Evolutionary conservation across 108 stramenopile species (phyloP), one percentile per base, ranked within the genome.

Genomic region (Cyclotella distinguenda): DNA sequence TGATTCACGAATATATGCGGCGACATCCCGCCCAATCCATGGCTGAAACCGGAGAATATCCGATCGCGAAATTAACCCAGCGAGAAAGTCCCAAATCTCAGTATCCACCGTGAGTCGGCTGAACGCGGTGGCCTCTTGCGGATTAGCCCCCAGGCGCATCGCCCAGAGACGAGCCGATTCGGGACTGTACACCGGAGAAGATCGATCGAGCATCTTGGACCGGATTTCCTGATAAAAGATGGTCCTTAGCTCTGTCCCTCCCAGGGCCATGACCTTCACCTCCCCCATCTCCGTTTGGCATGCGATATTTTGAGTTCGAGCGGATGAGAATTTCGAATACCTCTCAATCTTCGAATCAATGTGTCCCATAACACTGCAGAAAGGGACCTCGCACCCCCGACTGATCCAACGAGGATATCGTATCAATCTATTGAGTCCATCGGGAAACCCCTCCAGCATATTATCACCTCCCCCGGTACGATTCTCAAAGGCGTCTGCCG

Each of bases 11-110:
- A 70, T 61, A 39, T 51, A 58, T 40, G 42, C 42, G 9, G 39
- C 46, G 8, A 60, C 69, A 54, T 70, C 69, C 1, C 69, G 36
- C 7, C 50, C 69, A 31, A 70, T 57, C 69, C 69, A 70, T 3
- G 69, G 60, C 21, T 70, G 69, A 45, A 70, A 70, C 2, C 50
- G 59, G 6, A 70, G 12, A 12, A 70, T 7, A 45, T 52, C 69
- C 6, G 59, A 60, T 22, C 69, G 69, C 2, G 45, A 34, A 16
- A 70, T 28, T 1, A 70, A 31, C 22, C 59, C 69, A 1, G 38
- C 19, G 22, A 70, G 16, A 39, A 39, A 70, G 39, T 70, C 69
- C 59, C 60, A 70, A 44, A 70, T 70, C 10, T 68, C 52, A 18
- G 42, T 23, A 21, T 58, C 45, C 16, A 21, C 23, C 15, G 38